Base-by-base conservation (phyloP, 345 rosid genomes). In the Odontarrhena argentea region DNA sequence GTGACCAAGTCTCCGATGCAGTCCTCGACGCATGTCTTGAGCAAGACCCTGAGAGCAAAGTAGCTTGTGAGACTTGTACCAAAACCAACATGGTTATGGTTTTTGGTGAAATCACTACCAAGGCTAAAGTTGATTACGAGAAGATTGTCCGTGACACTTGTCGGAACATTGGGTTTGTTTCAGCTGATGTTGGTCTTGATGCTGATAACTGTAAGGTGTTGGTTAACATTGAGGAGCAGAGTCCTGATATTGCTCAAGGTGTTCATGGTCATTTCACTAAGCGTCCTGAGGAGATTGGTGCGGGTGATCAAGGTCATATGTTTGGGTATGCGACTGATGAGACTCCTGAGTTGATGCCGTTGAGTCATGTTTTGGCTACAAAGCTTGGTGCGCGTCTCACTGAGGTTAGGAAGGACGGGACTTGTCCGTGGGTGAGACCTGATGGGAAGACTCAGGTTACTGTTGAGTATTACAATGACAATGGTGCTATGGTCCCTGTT, bases 61-160 rank as follows among this genome's bases (percentile, higher is more conserved):
- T 87, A 61, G 92, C 89, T 10, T 87, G 92, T 38, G 92, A 87
- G 72, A 87, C 92, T 54, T 87, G 92, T 70, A 81, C 87, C 69
- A 86, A 86, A 78, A 86, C 89, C 76, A 86, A 86, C 89, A 84
- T 86, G 92, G 92, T 86, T 55, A 86, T 86, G 92, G 92, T 86
- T 49, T 86, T 86, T 0, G 92, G 92, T 12, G 92, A 86, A 71
- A 83, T 87, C 75, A 87, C 89, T 68, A 87, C 92, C 44, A 84
- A 87, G 74, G 92, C 89, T 65, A 68, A 83, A 45, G 82, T 87
- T 28, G 86, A 87, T 79, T 84, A 86, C 42, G 92, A 86, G 79
- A 86, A 86, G 79, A 86, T 86, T 34, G 89, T 86, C 60, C 87
- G 92, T 61, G 86, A 83, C 65, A 87, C 89, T 50, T 87, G 89